Evolutionary conservation across 441 rosid genomes (phyloP), one percentile per base, ranked within the genome.

Genomic region (Erodium texanum): DNA sequence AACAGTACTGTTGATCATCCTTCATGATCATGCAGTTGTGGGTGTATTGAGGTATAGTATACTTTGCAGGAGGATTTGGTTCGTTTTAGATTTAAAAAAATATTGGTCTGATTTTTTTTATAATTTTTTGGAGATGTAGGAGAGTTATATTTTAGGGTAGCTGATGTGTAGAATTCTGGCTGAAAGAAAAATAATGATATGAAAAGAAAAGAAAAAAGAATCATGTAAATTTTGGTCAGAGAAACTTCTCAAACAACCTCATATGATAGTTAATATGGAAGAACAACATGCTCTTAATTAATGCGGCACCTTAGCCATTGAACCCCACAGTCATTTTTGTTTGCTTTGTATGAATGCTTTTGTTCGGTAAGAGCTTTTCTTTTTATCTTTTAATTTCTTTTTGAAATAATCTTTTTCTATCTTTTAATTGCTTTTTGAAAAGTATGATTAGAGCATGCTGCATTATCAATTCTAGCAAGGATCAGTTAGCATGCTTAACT

Each of bases 341-440:
- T 59, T 59, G 64, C 15, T 59, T 59, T 59, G n/a, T 59, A 22
- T 59, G 64, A 59, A 59, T 59, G 32, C n/a, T 59, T 59, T 59
- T 59, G 64, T 22, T 23, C 32, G 22, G 15, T 59, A 34, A 34
- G 24, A 22, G 11, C 15, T 10, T 59, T 59, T 7, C 2, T 62
- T 29, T 62, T 15, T 62, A 12, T 24, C 14, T 29, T 15, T n/a
- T 4, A n/a, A 5, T n/a, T 34, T 8, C 7, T 5, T 34, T 27
- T n/a, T n/a, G n/a, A n/a, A n/a, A n/a, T n/a, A n/a, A n/a, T n/a
- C n/a, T n/a, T n/a, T 62, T 29, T 62, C 14, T 62, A 12, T 24
- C 14, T 29, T 15, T n/a, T 4, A n/a, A 5, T n/a, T 34, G 41
- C 7, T 5, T 34, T 62, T 62, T 62, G 38, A 5, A 1, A 15